Conservation (phyloP, 2,329 filamentous ascomycete genomes). For the Hortaea werneckii region DNA sequence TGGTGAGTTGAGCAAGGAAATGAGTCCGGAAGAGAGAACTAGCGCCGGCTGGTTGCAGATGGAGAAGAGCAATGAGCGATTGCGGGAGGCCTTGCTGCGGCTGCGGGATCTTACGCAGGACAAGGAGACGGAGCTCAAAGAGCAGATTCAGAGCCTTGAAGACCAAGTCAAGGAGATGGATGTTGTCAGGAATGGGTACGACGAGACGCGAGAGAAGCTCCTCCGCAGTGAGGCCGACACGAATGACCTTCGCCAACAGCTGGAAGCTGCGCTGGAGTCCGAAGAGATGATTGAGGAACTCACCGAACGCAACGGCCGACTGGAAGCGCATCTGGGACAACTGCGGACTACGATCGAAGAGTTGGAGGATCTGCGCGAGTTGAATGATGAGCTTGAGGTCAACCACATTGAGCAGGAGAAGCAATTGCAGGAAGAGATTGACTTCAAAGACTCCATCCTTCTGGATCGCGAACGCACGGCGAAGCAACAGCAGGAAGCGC, state of each 20-base stretch:
- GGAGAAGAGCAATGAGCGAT: slow-evolving; percentile 78
- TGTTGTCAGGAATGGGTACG: slow-evolving; percentile 48
- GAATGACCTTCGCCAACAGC: slow-evolving; percentile 78
- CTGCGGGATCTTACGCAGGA: slow-evolving; percentile 81
- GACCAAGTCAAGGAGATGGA: slow-evolving; percentile 34
- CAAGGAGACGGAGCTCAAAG: slow-evolving; percentile 67
- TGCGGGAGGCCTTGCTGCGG: slow-evolving; percentile 74
- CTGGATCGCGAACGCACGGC: slow-evolving; percentile 66
- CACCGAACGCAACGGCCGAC: slow-evolving; percentile 73
- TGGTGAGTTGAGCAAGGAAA: slow-evolving; percentile 68
- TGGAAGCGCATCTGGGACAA: slow-evolving; percentile 75
- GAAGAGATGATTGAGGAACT: slow-evolving; percentile 93
- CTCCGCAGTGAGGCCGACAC: slow-evolving; percentile 62
- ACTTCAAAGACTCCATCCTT: slow-evolving; percentile 75
- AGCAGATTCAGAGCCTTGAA: slow-evolving; percentile 40
- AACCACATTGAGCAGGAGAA: slow-evolving; percentile 91
- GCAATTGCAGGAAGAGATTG: slow-evolving; percentile 86
- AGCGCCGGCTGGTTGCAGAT: slow-evolving; percentile 84
- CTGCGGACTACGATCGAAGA: slow-evolving; percentile 75
- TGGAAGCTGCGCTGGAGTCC: slow-evolving; percentile 77
- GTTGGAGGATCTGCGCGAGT: slow-evolving; percentile 77
- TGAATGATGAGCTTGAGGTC: slow-evolving; percentile 87
- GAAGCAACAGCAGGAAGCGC: slow-evolving; percentile 63
- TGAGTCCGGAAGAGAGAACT: slow-evolving; percentile 77
- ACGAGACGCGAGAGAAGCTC: slow-evolving; percentile 62